phyloP scores from a whole-genome alignment of 2,329 filamentous ascomycete species.

The Cephalotrichum gorgonifer region DNA sequence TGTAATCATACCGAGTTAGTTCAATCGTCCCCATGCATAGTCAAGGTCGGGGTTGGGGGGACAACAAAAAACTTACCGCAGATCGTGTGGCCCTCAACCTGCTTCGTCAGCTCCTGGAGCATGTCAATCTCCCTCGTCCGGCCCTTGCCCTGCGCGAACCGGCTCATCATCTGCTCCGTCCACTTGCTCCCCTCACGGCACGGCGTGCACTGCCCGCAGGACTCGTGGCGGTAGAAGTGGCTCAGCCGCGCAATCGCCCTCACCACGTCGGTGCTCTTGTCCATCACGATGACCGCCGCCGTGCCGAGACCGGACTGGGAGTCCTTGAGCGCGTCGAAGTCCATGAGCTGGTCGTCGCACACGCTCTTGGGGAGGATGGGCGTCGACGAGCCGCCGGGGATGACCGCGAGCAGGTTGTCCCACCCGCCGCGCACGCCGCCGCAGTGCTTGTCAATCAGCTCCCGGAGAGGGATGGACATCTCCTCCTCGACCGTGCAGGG shows the following conservation, averaged over 20 bases:
- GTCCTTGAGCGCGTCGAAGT: constrained; percentile 97
- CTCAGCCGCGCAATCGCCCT: constrained; percentile 85
- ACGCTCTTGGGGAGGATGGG: constrained; percentile 83
- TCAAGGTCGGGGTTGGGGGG: not conserved
- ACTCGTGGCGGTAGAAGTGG: constrained; percentile 98
- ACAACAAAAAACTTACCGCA: constrained; percentile 54
- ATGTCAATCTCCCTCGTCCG: constrained; percentile 94
- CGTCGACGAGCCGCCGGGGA: constrained; percentile 93
- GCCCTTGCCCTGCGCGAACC: constrained; percentile 86
- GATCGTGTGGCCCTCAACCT: constrained; percentile 98
- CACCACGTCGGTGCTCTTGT: constrained; percentile 94
- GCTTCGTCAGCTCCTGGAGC: constrained; percentile 98
- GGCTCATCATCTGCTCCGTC: constrained; percentile 98
- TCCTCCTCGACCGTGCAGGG: constrained; percentile 97
- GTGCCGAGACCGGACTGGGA: constrained; percentile 95
- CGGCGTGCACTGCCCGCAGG: constrained; percentile 97
- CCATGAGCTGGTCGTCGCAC: constrained; percentile 96
- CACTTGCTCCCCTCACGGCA: constrained; percentile 98
- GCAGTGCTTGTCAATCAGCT: constrained; percentile 97
- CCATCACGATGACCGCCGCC: constrained; percentile 97
- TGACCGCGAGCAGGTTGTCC: constrained; percentile 94
- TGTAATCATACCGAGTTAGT: constrained; percentile 25
- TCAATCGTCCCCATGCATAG: not conserved
- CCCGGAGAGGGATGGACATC: constrained; percentile 93
- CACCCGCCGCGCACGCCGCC: constrained; percentile 93